Evolutionary conservation across 129 eudicot genomes (phyloP).

Genomic region (Flaveria robusta): DNA sequence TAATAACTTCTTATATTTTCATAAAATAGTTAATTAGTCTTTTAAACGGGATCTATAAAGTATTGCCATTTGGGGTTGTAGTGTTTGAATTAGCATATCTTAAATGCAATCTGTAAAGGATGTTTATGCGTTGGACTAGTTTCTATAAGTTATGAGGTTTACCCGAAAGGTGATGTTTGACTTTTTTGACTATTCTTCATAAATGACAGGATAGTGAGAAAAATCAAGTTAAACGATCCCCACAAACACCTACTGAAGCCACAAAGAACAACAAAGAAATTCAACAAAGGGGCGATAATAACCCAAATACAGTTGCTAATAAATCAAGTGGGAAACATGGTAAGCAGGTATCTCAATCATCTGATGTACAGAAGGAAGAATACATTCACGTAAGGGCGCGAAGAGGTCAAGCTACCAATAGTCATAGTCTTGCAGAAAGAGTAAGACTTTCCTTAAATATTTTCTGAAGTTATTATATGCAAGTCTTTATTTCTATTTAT

Average conservation of each 20-base stretch:
- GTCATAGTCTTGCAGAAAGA: slow-evolving; percentile 99
- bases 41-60: background rate
- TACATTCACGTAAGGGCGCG: slow-evolving; percentile 89
- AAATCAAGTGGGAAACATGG: slow-evolving; percentile 64
- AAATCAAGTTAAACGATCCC: slow-evolving; percentile 51
- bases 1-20: background rate
- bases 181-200: slow-evolving; percentile 12
- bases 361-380: slow-evolving; percentile 69
- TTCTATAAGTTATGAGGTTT: background rate
- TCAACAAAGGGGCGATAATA: slow-evolving; percentile 60
- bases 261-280: slow-evolving; percentile 39
- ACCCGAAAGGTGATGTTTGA: background rate
- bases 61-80: slow-evolving; percentile 1
- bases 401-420: slow-evolving; percentile 98
- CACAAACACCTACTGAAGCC: slow-evolving; percentile 43
- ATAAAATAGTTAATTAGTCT: background rate
- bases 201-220: slow-evolving; percentile 51
- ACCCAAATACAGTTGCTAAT: slow-evolving; percentile 45
- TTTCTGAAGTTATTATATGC: background rate
- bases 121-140: slow-evolving; percentile 7
- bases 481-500: background rate
- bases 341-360: slow-evolving; percentile 73
- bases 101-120: background rate
- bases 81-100: background rate
- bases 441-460: slow-evolving; percentile 34